Percentiles rank a stretch among this genome's conserved stretches.
Conservation (phyloP, 2,329 filamentous ascomycete species). For the Cladorrhinum sp. region DNA sequence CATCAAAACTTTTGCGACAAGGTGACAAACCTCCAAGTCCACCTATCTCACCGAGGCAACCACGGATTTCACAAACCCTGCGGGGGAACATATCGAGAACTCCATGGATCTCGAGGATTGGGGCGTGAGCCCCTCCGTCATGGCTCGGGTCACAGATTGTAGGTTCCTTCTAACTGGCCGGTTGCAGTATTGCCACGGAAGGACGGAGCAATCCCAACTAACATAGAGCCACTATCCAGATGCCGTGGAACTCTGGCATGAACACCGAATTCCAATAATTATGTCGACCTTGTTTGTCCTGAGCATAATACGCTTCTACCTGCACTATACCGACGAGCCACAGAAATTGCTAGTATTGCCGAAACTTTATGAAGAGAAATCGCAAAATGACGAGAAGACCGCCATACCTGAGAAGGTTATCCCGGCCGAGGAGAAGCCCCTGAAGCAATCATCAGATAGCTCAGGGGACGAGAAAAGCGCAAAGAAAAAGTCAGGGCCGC, state of each 20-base stretch:
- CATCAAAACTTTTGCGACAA: constrained; percentile 7
- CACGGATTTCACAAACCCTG: background rate
- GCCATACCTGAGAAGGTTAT: constrained; percentile 13
- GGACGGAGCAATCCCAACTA: background rate
- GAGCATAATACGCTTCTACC: constrained; percentile 40
- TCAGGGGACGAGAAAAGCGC: constrained; percentile 28
- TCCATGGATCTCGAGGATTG: constrained; percentile 17
- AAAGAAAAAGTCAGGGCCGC: constrained; percentile 41
- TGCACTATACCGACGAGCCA: constrained; percentile 37
- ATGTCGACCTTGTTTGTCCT: constrained; percentile 39
- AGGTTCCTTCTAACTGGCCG: too few relatives aligned
- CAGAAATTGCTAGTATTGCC: constrained; percentile 38
- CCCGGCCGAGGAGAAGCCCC: constrained; percentile 15
- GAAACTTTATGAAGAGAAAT: constrained; percentile 31
- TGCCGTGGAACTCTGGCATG: constrained; percentile 40
- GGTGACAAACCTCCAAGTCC: background rate
- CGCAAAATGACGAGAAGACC: background rate
- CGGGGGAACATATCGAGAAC: background rate
- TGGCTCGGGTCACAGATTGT: constrained; percentile 12
- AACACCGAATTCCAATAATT: constrained; percentile 44
- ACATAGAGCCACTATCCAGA: constrained; percentile 12
- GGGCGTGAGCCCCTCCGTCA: constrained; percentile 15
- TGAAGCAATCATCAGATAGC: constrained; percentile 14
- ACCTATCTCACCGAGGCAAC: background rate
- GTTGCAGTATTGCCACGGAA: too few relatives aligned